phyloP scores from a whole-genome alignment of 2,329 filamentous ascomycete species.

The Diplodia sapinea region DNA sequence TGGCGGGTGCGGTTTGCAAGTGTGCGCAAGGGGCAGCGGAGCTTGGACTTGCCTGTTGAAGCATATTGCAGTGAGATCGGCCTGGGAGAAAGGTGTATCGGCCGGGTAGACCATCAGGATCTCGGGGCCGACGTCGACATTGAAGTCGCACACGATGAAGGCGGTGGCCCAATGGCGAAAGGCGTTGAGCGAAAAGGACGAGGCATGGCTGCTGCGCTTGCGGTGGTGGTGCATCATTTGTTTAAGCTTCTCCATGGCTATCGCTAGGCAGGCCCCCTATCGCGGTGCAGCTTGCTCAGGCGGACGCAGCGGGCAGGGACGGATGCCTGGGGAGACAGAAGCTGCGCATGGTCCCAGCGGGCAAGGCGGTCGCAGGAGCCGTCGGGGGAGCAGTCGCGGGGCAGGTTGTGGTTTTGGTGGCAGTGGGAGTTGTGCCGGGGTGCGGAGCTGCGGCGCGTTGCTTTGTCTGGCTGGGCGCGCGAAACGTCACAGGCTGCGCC shows the following conservation, averaged over 20 bases:
- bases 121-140: conserved; percentile 52
- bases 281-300: conserved; percentile 15
- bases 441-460: conserved; percentile 1
- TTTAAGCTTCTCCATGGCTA: conserved; percentile 45
- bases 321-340: neutral
- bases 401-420: neutral
- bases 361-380: too few species aligned
- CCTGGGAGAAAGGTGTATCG: conserved; percentile 45
- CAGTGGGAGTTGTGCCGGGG: conserved; percentile 6
- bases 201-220: conserved; percentile 18
- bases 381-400: neutral
- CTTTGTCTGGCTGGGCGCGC: conserved; percentile 17
- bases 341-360: conserved; percentile 23
- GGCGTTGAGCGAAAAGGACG: conserved; percentile 31
- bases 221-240: conserved; percentile 39
- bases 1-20: neutral
- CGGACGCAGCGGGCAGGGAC: neutral
- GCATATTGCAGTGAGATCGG: conserved; percentile 50
- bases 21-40: neutral
- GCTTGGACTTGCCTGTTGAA: conserved; percentile 47
- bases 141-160: conserved; percentile 53
- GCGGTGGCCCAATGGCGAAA: conserved; percentile 50
- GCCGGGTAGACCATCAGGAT: conserved; percentile 51
- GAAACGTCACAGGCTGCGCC: conserved; percentile 16
- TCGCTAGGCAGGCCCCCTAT: conserved; percentile 14